Evolutionary conservation across 805 yeast species (phyloP), one percentile per base, ranked within the genome.

Genomic region (Myxozyma mucilagina): DNA sequence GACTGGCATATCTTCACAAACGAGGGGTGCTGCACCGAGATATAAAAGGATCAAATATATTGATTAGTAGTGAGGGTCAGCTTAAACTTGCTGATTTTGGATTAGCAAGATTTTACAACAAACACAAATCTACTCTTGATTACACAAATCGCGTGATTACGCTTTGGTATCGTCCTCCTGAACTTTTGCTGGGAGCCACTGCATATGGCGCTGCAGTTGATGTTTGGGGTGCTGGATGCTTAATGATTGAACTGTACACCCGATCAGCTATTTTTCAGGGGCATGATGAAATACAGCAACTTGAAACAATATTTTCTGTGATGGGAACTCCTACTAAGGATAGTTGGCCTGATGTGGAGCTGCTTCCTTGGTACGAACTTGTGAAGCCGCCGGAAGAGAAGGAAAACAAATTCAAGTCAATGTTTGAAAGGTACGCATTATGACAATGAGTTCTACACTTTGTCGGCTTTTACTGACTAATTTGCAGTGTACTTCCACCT

Each of bases 81-180:
- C 78, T 96, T 42, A 93, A 93, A 70, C 84, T 94, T 50, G 99
- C 97, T 1, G 99, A 94, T 75, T 96, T 94, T 73, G 99, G 99
- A 0, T 78, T 94, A 41, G 98, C 98, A 1, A 87, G 80, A 43
- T 63, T 69, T 39, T 65, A 71, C 34, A 72, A 75, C 56, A 56
- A 69, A 41, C 60, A 63, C 14, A 70, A 68, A 60, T 69, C 72
- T 51, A 78, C 82, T 20, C 88, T 89, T 3, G 94, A 91, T 68
- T 93, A 93, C 74, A 93, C 99, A 1, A 94, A 94, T 72, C 77
- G 99, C 58, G 98, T 94, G 44, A 94, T 94, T 56, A 94, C 99
- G 0, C 77, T 94, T 42, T 94, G 99, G 99, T 93, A 94, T 73
- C 82, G 99, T 61, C 99, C 99, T 0, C 98, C 98, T 0, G 99